phyloP scores from a whole-genome alignment of 202 grass and related monocot genomes.

The Saccharum hybrid region DNA sequence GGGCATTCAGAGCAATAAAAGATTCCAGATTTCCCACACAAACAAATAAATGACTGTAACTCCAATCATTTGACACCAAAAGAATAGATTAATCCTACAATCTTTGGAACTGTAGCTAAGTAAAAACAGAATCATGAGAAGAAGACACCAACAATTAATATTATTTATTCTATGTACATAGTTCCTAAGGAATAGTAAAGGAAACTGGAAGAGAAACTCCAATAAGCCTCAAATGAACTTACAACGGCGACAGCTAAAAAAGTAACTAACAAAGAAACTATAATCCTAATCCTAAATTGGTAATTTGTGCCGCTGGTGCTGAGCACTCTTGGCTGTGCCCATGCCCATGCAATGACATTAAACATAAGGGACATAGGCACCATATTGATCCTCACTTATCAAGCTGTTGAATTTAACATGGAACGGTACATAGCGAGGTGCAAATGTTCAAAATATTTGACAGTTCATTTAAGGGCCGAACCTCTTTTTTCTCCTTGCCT shows the following conservation, averaged over 20 bases:
- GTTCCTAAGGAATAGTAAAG: background rate
- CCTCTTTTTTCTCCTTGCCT: slow-evolving; percentile 90
- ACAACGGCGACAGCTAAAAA: background rate
- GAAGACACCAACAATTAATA: background rate
- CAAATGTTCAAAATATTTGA: background rate
- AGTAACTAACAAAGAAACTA: background rate
- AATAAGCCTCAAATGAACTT: background rate
- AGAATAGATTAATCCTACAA: background rate
- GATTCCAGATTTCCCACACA: background rate
- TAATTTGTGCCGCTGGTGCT: background rate
- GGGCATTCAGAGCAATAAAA: slow-evolving; percentile 14
- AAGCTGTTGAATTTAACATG: background rate
- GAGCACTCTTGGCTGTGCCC: background rate
- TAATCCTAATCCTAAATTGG: background rate
- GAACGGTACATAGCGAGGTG: background rate
- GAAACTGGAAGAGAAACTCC: background rate
- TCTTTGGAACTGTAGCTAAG: background rate
- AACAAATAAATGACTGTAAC: background rate
- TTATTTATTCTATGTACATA: background rate
- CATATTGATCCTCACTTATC: background rate
- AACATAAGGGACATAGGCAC: background rate
- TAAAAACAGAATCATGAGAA: slow-evolving; percentile 13
- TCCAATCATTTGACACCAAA: slow-evolving; percentile 9
- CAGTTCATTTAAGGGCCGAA: background rate
- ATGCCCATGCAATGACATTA: background rate